A percentile compares a stretch with the other conserved stretches of the same genome.
These are phyloP conservation scores for Pyricularia sp. DNA, from an alignment of 2,329 filamentous ascomycete species.

Conservation along the genomic window DNA sequence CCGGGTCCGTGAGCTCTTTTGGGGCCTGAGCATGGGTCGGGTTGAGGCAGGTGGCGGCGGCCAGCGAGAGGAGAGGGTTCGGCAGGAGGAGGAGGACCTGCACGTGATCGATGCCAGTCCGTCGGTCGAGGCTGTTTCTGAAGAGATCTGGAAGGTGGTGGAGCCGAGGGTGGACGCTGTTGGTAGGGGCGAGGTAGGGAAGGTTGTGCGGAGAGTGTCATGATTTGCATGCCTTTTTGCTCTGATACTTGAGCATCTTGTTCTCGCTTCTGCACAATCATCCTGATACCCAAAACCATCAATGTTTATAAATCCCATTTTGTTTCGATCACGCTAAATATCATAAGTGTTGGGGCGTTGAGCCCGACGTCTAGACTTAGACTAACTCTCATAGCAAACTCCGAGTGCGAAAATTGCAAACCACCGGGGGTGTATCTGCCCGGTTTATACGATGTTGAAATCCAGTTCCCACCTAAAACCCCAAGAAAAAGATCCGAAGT, in stretches of 20 bases:
- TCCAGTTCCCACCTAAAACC: not conserved
- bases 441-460: conserved; percentile 5
- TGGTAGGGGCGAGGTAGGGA: conserved; percentile 35
- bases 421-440: not conserved
- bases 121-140: conserved; percentile 42
- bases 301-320: not conserved
- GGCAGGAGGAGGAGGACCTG: conserved; percentile 39
- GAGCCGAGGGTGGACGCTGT: conserved; percentile 32
- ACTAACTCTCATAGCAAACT: not conserved
- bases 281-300: not conserved
- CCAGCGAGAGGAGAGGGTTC: conserved; percentile 20
- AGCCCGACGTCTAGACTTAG: not conserved
- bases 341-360: conserved; percentile 1
- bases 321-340: not conserved
- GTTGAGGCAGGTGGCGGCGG: conserved; percentile 16
- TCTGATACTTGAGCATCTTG: not conserved
- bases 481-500: not conserved
- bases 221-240: conserved; percentile 8
- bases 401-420: not conserved
- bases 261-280: not conserved
- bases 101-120: conserved; percentile 40
- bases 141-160: conserved; percentile 41
- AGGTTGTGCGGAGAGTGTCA: conserved; percentile 29
- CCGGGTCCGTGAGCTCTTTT: conserved; percentile 64
- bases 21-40: conserved; percentile 35